Evolutionary conservation across 768 basidiomycete genomes (phyloP).

Genomic region (Termitomyces sp.): DNA sequence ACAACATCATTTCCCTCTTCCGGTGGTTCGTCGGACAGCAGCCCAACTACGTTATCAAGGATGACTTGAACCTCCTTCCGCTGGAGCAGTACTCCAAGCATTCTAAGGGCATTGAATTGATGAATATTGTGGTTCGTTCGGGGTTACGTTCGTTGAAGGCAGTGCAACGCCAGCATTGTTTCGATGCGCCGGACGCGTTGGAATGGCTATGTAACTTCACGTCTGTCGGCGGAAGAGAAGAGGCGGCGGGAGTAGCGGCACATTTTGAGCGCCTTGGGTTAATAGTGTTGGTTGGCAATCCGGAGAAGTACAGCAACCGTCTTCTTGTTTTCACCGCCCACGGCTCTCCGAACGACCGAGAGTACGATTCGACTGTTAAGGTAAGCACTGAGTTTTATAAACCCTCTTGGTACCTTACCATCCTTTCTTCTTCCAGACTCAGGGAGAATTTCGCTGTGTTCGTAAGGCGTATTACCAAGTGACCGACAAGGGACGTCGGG

Average conservation of each 20-base stretch:
- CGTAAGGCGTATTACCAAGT: slow-evolving; percentile 14
- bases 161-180: slow-evolving; percentile 36
- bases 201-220: slow-evolving; percentile 84
- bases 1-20: slow-evolving; percentile 70
- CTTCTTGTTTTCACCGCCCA: slow-evolving; percentile 63
- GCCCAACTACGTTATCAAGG: slow-evolving; percentile 52
- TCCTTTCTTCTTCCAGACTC: not conserved
- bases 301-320: slow-evolving; percentile 52
- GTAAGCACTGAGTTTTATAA: not conserved
- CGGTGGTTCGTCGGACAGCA: slow-evolving; percentile 64
- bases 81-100: slow-evolving; percentile 2
- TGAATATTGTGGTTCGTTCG: slow-evolving; percentile 1
- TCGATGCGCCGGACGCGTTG: slow-evolving; percentile 60
- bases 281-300: slow-evolving; percentile 61
- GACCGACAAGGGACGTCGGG: slow-evolving; percentile 7
- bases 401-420: not conserved
- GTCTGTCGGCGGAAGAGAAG: slow-evolving; percentile 71
- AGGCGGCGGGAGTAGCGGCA: slow-evolving; percentile 74
- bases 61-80: slow-evolving; percentile 20
- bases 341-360: not conserved
- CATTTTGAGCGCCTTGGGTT: slow-evolving; percentile 77
- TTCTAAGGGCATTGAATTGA: slow-evolving; percentile 6
- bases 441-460: slow-evolving; percentile 13
- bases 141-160: not conserved
- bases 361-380: not conserved